Evolutionary conservation across 2,329 filamentous ascomycete species (phyloP), one percentile per base, ranked within the genome.

Genomic region (Sporothrix brunneoviolacea): DNA sequence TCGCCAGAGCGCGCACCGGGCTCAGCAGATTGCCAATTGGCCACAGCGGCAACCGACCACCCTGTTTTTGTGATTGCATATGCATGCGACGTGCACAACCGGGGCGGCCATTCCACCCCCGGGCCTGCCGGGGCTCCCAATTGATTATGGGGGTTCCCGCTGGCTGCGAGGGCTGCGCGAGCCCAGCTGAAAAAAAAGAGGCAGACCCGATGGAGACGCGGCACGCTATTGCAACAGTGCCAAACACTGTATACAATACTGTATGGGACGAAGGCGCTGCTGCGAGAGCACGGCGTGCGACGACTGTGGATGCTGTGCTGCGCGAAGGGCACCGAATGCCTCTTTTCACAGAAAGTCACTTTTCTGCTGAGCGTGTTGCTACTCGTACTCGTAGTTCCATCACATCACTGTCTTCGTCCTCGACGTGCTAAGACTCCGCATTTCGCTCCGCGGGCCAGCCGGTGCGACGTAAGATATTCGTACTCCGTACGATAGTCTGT

Each of bases 151-250:
- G 27, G 36, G 45, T 16, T 33, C n/a, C n/a, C n/a, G n/a, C n/a
- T n/a, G n/a, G 6, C 12, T 41, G 33, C n/a, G 39, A 32, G 30
- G 24, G 50, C 40, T 52, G 50, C 50, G 42, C 50, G 45, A 52
- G 19, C 27, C 47, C 40, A 52, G 50, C 50, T 52, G 50, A 48
- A 52, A 52, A 42, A 28, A 22, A 16, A 21, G 33, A 46, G 18
- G 35, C 22, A 48, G 24, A n/a, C n/a, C n/a, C n/a, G n/a, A n/a
- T n/a, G n/a, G n/a, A n/a, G 45, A 48, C 45, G 37, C 45, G 45
- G 37, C 45, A 40, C 37, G 45, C 37, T 48, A 41, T 41, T 10
- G 8, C 8, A 4, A 41, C 45, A 40, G 45, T 48, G 12, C 32
- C 5, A 35, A 35, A 28, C 35, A 38, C 33, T 32, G 44, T 38